Percentiles rank a stretch among this genome's conserved stretches.
phyloP scores from a whole-genome alignment of 1,139 yeast genomes.

The Geotrichum aggregatum region DNA sequence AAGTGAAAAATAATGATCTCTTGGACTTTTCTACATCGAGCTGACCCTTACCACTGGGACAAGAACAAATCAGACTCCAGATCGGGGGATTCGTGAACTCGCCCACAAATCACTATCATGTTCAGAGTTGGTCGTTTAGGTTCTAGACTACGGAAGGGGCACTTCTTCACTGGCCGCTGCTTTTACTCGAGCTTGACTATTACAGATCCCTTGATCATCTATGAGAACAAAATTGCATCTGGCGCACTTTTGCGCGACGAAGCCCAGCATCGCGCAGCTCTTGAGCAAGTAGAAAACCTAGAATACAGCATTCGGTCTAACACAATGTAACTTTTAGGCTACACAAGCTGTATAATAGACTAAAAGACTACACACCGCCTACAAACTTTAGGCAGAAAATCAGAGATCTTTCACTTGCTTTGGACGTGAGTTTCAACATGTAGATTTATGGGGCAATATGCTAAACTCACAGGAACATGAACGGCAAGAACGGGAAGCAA shows the following conservation, averaged over 20 bases:
- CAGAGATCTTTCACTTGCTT: conserved; percentile 30
- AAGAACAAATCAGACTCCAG: conserved; percentile 1
- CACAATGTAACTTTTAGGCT: conserved; percentile 31
- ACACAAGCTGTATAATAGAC: conserved; percentile 56
- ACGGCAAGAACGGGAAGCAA: conserved; percentile 19
- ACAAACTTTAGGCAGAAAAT: conserved; percentile 48
- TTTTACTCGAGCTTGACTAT: conserved; percentile 39
- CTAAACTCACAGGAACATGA: conserved; percentile 13
- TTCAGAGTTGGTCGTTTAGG: conserved; percentile 5
- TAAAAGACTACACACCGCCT: conserved; percentile 59
- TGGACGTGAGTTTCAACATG: conserved; percentile 24
- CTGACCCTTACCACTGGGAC: conserved; percentile 2
- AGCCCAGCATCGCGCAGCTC: conserved; percentile 57
- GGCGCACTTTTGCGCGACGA: conserved; percentile 55
- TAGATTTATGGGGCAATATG: conserved; percentile 19
- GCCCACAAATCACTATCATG: not conserved
- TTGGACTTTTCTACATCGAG: not conserved
- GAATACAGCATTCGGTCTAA: not conserved
- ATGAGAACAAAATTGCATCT: conserved; percentile 50
- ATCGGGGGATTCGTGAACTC: not conserved
- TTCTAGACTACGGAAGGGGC: not conserved
- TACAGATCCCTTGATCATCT: conserved; percentile 61
- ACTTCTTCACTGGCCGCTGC: not conserved
- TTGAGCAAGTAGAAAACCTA: conserved; percentile 39
- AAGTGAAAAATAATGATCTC: too few species aligned